Conservation (phyloP, 2,329 filamentous ascomycete genomes). For the Didymella glomerata region DNA sequence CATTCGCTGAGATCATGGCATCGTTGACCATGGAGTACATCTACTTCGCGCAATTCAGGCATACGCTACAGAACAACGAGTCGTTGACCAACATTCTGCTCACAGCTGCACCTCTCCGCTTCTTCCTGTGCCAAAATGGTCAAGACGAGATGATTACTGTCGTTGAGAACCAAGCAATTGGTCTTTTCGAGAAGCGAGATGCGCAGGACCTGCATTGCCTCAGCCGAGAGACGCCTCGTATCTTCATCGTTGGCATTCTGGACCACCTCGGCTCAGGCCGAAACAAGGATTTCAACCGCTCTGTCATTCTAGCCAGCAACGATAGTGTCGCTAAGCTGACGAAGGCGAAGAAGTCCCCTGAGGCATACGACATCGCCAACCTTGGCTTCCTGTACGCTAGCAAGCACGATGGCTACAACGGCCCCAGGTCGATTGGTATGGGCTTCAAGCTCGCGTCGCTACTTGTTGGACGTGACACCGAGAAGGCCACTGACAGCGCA, state of each 20-base stretch:
- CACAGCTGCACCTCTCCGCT: slow-evolving; percentile 44
- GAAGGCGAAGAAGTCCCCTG: slow-evolving; percentile 43
- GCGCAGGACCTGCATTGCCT: slow-evolving; percentile 39
- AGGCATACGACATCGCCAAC: slow-evolving; percentile 47
- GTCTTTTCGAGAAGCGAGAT: slow-evolving; percentile 42
- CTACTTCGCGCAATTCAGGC: slow-evolving; percentile 45
- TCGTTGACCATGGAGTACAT: slow-evolving; percentile 53
- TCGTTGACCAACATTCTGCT: slow-evolving; percentile 48
- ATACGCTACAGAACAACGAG: slow-evolving; percentile 46
- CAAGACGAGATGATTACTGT: slow-evolving; percentile 35
- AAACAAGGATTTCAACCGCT: slow-evolving; percentile 41
- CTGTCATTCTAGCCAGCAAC: slow-evolving; percentile 41
- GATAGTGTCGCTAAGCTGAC: slow-evolving; percentile 36
- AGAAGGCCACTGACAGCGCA: slow-evolving; percentile 42
- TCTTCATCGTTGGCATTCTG: slow-evolving; percentile 43
- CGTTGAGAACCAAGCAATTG: slow-evolving; percentile 40
- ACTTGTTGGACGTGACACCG: slow-evolving; percentile 44
- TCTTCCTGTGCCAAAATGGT: slow-evolving; percentile 36
- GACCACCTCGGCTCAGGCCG: slow-evolving; percentile 43
- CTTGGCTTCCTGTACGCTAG: slow-evolving; percentile 45
- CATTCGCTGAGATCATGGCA: slow-evolving; percentile 55
- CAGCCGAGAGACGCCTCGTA: slow-evolving; percentile 41
- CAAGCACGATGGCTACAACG: slow-evolving; percentile 46
- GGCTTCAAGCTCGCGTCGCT: slow-evolving; percentile 50
- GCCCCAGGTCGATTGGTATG: slow-evolving; percentile 45